Percentiles rank a stretch among this genome's conserved stretches.
Conservation (phyloP, 2,329 filamentous ascomycete genomes). For the Pseudohalonectria lignicola region DNA sequence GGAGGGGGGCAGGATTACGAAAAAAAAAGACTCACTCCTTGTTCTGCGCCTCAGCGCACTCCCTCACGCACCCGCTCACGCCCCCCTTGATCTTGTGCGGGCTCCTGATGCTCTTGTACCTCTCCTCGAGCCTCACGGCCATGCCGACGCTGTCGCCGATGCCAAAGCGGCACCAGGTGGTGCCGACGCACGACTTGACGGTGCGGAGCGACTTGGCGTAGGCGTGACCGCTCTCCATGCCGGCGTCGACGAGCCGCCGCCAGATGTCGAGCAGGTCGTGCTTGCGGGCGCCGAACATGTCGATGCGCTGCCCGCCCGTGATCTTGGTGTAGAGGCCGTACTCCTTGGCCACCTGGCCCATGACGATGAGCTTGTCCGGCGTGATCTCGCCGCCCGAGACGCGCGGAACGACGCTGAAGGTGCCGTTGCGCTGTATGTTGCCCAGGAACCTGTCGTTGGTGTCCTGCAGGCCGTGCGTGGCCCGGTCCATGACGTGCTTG, state of each 20-base stretch:
- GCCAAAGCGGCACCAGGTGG: constrained; percentile 83
- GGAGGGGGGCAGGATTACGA: no score
- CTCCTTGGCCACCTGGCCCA: constrained; percentile 75
- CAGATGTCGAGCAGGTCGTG: constrained; percentile 77
- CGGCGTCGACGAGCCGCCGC: constrained; percentile 67
- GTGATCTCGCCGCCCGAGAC: constrained; percentile 81
- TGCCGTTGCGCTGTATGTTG: constrained; percentile 87
- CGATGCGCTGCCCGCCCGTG: constrained; percentile 82
- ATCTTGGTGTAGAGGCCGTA: constrained; percentile 85
- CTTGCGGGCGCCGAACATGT: constrained; percentile 86
- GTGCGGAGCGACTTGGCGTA: constrained; percentile 84
- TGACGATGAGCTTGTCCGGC: constrained; percentile 71
- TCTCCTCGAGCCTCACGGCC: constrained; percentile 77
- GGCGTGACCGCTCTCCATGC: constrained; percentile 83
- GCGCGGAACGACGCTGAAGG: constrained; percentile 78
- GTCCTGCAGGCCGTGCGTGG: constrained; percentile 68
- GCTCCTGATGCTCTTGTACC: constrained; percentile 82
- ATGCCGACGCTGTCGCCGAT: constrained; percentile 86
- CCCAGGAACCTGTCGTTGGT: constrained; percentile 83
- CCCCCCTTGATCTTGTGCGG: constrained; percentile 90
- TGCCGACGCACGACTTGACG: constrained; percentile 86
- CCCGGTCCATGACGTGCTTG: constrained; percentile 64
- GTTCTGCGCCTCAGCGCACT: constrained; percentile 85
- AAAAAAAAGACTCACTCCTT: constrained; percentile 55
- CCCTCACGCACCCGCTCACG: constrained; percentile 82